Percentiles rank a stretch among this genome's conserved stretches.
Conservation (phyloP, 2,329 filamentous ascomycete species). For the Pseudogymnoascus sp. region DNA sequence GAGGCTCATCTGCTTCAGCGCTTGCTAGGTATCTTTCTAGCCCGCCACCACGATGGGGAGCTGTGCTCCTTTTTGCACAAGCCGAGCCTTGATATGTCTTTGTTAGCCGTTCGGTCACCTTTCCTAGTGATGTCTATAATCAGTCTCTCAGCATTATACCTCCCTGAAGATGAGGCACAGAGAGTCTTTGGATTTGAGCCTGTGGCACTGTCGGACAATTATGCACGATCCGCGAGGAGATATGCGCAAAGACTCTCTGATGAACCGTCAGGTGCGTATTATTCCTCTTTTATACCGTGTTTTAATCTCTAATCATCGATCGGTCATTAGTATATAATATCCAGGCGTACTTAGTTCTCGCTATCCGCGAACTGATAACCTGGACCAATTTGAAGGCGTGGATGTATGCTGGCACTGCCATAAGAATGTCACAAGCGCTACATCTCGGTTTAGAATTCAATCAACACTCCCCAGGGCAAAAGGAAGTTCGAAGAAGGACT, state of each 20-base stretch:
- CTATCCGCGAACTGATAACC: conserved; percentile 11
- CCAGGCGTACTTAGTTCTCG: conserved; percentile 14
- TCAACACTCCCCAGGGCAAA: conserved; percentile 11
- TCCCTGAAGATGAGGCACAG: conserved; percentile 7
- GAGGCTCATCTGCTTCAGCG: conserved; percentile 3
- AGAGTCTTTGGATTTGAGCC: not conserved
- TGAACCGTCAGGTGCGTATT: conserved; percentile 10
- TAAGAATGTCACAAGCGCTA: conserved; percentile 14
- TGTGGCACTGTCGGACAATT: not conserved
- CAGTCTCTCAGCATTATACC: conserved; percentile 11
- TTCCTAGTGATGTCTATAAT: conserved; percentile 9
- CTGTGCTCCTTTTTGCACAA: conserved; percentile 12
- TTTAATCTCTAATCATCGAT: not conserved
- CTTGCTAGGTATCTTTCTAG: conserved; percentile 9
- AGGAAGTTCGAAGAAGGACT: conserved; percentile 13
- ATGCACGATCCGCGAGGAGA: not conserved
- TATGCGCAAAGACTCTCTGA: conserved; percentile 8
- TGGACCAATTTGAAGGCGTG: conserved; percentile 12
- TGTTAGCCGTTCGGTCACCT: not conserved
- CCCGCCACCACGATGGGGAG: conserved; percentile 10
- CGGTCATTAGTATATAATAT: not conserved
- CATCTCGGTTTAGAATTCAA: conserved; percentile 10
- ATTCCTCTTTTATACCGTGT: not conserved
- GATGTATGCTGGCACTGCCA: conserved; percentile 13
- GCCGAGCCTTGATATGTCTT: conserved; percentile 10